Base-by-base conservation (phyloP, 2,329 filamentous ascomycete genomes). In the Pseudocercospora crystallina region DNA sequence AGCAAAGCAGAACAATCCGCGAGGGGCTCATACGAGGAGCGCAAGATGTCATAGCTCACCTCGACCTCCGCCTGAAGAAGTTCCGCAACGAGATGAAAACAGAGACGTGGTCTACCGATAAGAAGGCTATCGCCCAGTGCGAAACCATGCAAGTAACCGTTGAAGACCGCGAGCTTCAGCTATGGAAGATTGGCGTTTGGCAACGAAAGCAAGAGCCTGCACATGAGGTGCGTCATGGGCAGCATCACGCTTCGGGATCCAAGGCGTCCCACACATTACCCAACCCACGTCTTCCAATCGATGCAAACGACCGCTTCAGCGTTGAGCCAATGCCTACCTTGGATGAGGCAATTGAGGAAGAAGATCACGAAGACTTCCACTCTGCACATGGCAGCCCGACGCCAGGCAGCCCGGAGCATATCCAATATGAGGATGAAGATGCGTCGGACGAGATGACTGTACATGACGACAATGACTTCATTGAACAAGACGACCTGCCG, bases 71-170 rank as follows among this genome's bases (percentile, higher is more conserved):
- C 8, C 73, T 92, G 29, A 64, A 66, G n/a, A 82, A 78, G 40
- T 68, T 83, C 12, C 75, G 76, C 8, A 61, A 73, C 1, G 76
- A 82, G 14, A 80, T 90, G 31, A 56, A 75, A 15, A 59, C 65
- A 1, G 71, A 78, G 12, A 65, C 74, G 29, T 89, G 84, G 80
- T 66, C 69, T 9, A 79, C 72, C 7, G 70, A 73, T 15, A 61
- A 68, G 1, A 76, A 83, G 11, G 64, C 94, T 11, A 70, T 74
- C 20, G 71, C 69, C 5, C 80, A 83, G 60, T 83, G 83, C 42
- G 69, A 71, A 9, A 78, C 72, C 32, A 71, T 95, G 47, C 83
- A 92, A 52, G 72, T 75, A 4, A 89, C 78, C 3, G 70, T 96
- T 1, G 78, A 81, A 32, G 79, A 86, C 47, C 79, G 80, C 42